Base-by-base conservation (phyloP, 176 grass and related monocot genomes). In the Zizania latifolia region DNA sequence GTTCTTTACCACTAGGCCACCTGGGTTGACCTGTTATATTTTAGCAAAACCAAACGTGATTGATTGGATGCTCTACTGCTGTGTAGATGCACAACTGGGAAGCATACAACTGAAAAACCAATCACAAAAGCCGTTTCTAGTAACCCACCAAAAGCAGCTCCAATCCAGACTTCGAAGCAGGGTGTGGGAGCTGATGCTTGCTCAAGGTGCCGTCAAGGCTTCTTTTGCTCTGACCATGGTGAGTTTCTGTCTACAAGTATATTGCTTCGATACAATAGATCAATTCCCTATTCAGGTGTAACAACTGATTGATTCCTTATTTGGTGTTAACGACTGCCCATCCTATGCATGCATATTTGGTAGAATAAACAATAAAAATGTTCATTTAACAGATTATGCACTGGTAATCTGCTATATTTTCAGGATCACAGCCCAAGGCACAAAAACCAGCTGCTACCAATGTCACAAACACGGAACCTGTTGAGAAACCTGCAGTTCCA, bases 211-310 rank as follows among this genome's bases (percentile, higher is more conserved):
- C 86, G 81, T 44, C 95, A 98, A 59, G 91, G 89, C 78, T 98
- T 92, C 68, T 98, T 98, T 84, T 98, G 95, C 76, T 98, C 95
- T 50, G 91, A 98, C 74, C 95, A 98, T 80, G 95, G 91, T 98
- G 73, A 86, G 82, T 89, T 79, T 71, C 11, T 64, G 11, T 71
- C 14, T 57, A 12, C 10, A 24, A 30, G 12, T 31, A 37, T 33
- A 36, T 45, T 57, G 10, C 35, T 58, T 77, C 5, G n/a, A 9
- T 28, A 8, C 2, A 45, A 68, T 28, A 59, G 9, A 22, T 50
- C 45, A 32, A 8, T 58, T 63, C 21, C 15, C 21, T 46, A 33
- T 36, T 29, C 6, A 17, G 46, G 46, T 50, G 46, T 50, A 50
- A 4, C 5, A 59, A 58, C 44, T 68, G 6, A 16, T 48, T 66